Base-by-base conservation (phyloP, 768 basidiomycete genomes). In the Phaffia tasmanica region DNA sequence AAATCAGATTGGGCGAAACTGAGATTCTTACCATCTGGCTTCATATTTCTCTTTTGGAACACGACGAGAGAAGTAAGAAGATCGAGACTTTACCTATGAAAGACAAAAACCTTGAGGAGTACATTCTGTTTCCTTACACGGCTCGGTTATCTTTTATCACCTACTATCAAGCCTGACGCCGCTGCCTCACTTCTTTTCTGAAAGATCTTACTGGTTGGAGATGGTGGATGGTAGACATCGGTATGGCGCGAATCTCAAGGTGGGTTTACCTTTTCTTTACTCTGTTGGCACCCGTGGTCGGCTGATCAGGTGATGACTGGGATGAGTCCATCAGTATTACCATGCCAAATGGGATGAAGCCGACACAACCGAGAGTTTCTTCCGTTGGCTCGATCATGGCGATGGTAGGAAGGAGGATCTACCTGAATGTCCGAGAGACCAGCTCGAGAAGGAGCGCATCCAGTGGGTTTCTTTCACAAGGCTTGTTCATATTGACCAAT, bases 291-390 rank as follows among this genome's bases (percentile, higher is more conserved):
- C 7, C 32, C 14, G 5, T 60, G 1, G 15, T 46, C 18, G 14
- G 27, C 72, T 71, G 70, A 19, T 18, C n/a, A n/a, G n/a, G n/a
- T 68, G 62, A 23, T 5, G 25, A 15, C 42, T n/a, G 9, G 21
- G 35, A 32, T 57, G 23, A 15, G 21, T 23, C 9, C 18, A 48
- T 21, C 29, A 47, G 65, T 75, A 70, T 75, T 87, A 86, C 72
- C 83, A 85, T 71, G 76, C 74, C 64, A 74, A 74, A 62, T 87
- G 86, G 85, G 78, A 81, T 58, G 80, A 69, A 16, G 56, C 79
- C 9, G 81, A 85, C 67, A 85, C 85, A 0, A 72, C 70, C 32
- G 84, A 86, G 64, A 86, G 85, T 72, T 86, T 87, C 72, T 87
- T 86, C 75, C 55, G 72, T 84, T 72, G 72, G 86, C 79, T 87